Evolutionary conservation across 2,329 filamentous ascomycete genomes (phyloP).

Genomic region (Aspergillaceae sp.): DNA sequence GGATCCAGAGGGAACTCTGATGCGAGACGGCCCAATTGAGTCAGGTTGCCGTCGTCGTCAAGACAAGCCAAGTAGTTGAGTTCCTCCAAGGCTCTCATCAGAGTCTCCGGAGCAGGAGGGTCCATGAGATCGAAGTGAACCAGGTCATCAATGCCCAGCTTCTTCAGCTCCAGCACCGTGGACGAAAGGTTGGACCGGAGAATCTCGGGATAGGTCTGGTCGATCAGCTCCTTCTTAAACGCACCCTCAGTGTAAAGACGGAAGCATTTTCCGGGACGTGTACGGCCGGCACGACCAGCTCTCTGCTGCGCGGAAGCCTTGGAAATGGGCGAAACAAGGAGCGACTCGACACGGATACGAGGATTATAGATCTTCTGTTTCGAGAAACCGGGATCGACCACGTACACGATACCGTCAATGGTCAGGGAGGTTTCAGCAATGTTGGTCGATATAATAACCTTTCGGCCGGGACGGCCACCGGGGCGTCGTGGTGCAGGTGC

Average conservation of each 20-base stretch:
- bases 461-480: slow-evolving; percentile 80
- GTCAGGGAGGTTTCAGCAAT: slow-evolving; percentile 97
- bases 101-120: slow-evolving; percentile 90
- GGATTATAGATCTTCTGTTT: slow-evolving; percentile 99
- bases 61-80: slow-evolving; percentile 95
- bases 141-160: slow-evolving; percentile 87
- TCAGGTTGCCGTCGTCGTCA: slow-evolving; percentile 92
- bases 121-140: slow-evolving; percentile 99
- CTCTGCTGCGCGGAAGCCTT: slow-evolving; percentile 96
- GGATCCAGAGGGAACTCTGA: slow-evolving; percentile 96
- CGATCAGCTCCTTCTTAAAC: slow-evolving; percentile 96
- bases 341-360: slow-evolving; percentile 87
- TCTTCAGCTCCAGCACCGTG: slow-evolving; percentile 93
- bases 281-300: slow-evolving; percentile 98
- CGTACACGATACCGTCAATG: slow-evolving; percentile 97
- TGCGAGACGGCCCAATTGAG: slow-evolving; percentile 71
- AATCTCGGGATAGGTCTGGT: slow-evolving; percentile 94
- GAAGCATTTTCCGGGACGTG: slow-evolving; percentile 96
- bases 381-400: slow-evolving; percentile 97
- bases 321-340: slow-evolving; percentile 95
- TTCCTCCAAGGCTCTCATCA: slow-evolving; percentile 96
- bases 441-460: slow-evolving; percentile 90
- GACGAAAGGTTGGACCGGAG: slow-evolving; percentile 88
- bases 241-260: slow-evolving; percentile 88
- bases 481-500: slow-evolving; percentile 64